Evolutionary conservation across 2,329 filamentous ascomycete genomes (phyloP).

Genomic region (Fusarium decemcellulare): DNA sequence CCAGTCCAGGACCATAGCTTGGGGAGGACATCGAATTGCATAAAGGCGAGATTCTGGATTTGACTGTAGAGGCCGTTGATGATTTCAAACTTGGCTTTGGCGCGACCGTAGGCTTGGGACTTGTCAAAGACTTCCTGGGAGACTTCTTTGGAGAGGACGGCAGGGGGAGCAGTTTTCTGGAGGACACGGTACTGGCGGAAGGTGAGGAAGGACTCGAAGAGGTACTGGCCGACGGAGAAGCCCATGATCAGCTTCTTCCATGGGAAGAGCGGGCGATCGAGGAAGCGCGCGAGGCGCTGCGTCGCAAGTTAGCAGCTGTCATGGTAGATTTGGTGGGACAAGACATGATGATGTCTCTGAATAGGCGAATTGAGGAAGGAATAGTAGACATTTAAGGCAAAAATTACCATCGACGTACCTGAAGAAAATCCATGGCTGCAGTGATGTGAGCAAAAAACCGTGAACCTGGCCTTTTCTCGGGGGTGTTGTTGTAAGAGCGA

Average conservation of each 20-base stretch:
- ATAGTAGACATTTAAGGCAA: not conserved
- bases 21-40: conserved; percentile 92
- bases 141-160: conserved; percentile 90
- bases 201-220: conserved; percentile 91
- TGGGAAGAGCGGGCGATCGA: conserved; percentile 93
- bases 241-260: conserved; percentile 98
- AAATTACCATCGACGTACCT: conserved; percentile 50
- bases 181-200: conserved; percentile 92
- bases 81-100: conserved; percentile 93
- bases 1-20: conserved; percentile 91
- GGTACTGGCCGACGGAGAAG: conserved; percentile 92
- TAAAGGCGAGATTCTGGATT: conserved; percentile 88
- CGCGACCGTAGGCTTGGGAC: conserved; percentile 94
- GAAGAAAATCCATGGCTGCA: conserved; percentile 62
- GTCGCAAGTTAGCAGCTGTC: conserved; percentile 31
- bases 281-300: conserved; percentile 83
- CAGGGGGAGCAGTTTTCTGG: conserved; percentile 83
- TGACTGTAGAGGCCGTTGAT: conserved; percentile 86
- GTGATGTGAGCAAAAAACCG: conserved; percentile 35
- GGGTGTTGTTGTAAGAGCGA: conserved; percentile 41
- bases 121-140: conserved; percentile 94
- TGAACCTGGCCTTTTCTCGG: conserved; percentile 30
- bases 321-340: not conserved
- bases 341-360: too few species aligned
- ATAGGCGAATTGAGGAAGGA: not conserved